Evolutionary conservation across 2,329 filamentous ascomycete species (phyloP), one percentile per base, ranked within the genome.

Genomic region (Colletotrichum somersetense): DNA sequence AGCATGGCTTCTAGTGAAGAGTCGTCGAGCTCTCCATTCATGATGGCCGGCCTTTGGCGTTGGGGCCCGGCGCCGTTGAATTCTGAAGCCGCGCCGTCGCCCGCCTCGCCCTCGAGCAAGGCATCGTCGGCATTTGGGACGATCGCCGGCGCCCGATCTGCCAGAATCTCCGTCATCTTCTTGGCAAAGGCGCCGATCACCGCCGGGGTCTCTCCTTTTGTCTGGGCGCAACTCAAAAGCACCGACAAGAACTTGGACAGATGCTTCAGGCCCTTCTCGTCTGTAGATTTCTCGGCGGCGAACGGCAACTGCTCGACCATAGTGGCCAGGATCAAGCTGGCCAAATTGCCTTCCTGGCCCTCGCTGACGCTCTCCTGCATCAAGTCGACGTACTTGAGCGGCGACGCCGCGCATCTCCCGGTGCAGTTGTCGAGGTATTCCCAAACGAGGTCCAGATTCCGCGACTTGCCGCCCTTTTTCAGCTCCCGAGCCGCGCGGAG

Each of bases 361-460:
- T 84, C 80, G 66, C 82, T 79, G 71, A 81, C 75, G 2, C 88
- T 75, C 52, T 89, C 86, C 66, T 91, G 86, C 35, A 93, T 81
- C 77, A 90, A 84, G 73, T 96, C 92, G 38, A 96, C 89, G 77
- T 97, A 96, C 78, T 94, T 97, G 77, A 97, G 91, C 0, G 94
- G 93, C 33, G 92, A 91, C 2, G 84, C 91, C 20, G 91, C 91
- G 75, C 93, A 93, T 33, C 95, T 89, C 40, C 89, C 90, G 64
- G 93, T 86, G 80, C 94, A 97, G 74, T 97, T 95, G 77, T 98
- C 95, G 35, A 98, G 80, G 77, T 96, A 97, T 0, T 85, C 80
- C 82, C 93, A 92, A 0, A 95, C 78, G 0, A 78, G 75, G 18
- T 83, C 80, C 75, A 86, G 80, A 16, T 77, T 79, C 33, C 80